Percentiles rank a stretch among this genome's conserved stretches.
phyloP scores from a whole-genome alignment of 2,329 filamentous ascomycete species.

The Aspergillus texensis region DNA sequence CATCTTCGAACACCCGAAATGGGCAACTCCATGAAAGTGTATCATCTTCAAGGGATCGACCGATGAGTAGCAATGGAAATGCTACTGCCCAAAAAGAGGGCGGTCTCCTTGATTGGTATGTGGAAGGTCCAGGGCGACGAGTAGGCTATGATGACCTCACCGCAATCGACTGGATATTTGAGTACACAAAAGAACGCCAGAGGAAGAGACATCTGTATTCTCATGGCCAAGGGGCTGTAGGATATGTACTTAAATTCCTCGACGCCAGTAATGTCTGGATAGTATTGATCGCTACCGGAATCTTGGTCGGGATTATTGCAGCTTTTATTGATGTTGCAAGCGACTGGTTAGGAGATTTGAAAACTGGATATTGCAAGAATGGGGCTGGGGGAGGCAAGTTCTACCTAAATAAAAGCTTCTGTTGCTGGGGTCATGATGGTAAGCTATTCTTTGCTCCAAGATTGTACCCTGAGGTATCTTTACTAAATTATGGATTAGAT shows the following conservation, averaged over 20 bases:
- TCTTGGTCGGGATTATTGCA: conserved; percentile 81
- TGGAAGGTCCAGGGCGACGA: conserved; percentile 82
- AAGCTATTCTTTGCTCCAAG: conserved; percentile 16
- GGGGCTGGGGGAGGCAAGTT: conserved; percentile 80
- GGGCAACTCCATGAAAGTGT: conserved; percentile 30
- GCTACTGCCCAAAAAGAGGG: conserved; percentile 43
- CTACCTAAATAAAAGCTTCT: conserved; percentile 89
- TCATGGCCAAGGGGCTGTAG: conserved; percentile 69
- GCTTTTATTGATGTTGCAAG: conserved; percentile 87
- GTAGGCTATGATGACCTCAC: conserved; percentile 96
- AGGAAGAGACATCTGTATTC: conserved; percentile 76
- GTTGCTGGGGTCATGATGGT: conserved; percentile 86
- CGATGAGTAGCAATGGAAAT: conserved; percentile 27
- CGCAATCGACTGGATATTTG: conserved; percentile 99
- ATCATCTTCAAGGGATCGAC: conserved; percentile 27
- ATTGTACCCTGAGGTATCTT: neutral
- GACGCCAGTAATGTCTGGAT: conserved; percentile 93
- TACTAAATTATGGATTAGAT: conserved; percentile 47
- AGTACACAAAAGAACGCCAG: conserved; percentile 94
- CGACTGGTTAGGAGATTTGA: conserved; percentile 91
- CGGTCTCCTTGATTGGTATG: conserved; percentile 73
- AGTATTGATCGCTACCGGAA: conserved; percentile 80
- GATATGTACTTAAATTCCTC: conserved; percentile 70
- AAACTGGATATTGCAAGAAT: conserved; percentile 82
- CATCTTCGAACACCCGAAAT: conserved; percentile 29